Evolutionary conservation across 805 yeast genomes (phyloP).

Genomic region (Metschnikowia proteae): DNA sequence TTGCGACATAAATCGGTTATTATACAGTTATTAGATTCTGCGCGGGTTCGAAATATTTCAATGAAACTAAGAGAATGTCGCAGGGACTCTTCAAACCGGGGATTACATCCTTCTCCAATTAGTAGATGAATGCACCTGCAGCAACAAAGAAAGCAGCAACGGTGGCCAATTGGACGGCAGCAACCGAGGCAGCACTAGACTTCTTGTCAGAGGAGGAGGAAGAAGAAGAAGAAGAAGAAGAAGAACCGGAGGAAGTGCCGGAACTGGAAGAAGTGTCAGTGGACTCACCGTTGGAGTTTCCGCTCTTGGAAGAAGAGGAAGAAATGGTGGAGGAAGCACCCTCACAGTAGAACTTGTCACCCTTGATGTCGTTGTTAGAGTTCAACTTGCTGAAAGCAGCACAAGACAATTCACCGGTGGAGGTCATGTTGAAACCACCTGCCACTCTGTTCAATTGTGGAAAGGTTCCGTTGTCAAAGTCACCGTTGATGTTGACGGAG

Average conservation of each 20-base stretch:
- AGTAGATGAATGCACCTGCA: slow-evolving; percentile 36
- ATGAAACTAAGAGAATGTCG: slow-evolving; percentile 6
- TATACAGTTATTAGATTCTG: slow-evolving; percentile 1
- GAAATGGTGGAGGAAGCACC: slow-evolving; percentile 41
- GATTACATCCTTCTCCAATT: slow-evolving; percentile 3
- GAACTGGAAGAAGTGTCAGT: slow-evolving; percentile 28
- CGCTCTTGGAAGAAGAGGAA: slow-evolving; percentile 40
- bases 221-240: slow-evolving; percentile 20
- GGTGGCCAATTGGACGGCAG: slow-evolving; percentile 25
- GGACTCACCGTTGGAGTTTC: slow-evolving; percentile 21
- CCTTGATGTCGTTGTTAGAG: slow-evolving; percentile 79
- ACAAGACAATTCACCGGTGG: slow-evolving; percentile 81
- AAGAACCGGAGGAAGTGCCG: slow-evolving; percentile 18
- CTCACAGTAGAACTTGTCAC: slow-evolving; percentile 76
- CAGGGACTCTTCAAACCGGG: slow-evolving; percentile 1
- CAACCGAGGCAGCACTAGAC: slow-evolving; percentile 25
- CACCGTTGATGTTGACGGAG: slow-evolving; percentile 79
- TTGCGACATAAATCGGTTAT: background rate
- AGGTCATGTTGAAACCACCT: slow-evolving; percentile 87
- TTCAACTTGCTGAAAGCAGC: slow-evolving; percentile 65
- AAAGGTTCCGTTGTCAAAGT: slow-evolving; percentile 75
- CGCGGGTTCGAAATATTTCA: slow-evolving; percentile 4
- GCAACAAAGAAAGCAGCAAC: slow-evolving; percentile 33
- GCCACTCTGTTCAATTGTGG: slow-evolving; percentile 69
- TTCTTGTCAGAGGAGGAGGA: slow-evolving; percentile 19